Base-by-base conservation (phyloP, 495 filamentous ascomycete species). In the Thermothielavioides terrestris region DNA sequence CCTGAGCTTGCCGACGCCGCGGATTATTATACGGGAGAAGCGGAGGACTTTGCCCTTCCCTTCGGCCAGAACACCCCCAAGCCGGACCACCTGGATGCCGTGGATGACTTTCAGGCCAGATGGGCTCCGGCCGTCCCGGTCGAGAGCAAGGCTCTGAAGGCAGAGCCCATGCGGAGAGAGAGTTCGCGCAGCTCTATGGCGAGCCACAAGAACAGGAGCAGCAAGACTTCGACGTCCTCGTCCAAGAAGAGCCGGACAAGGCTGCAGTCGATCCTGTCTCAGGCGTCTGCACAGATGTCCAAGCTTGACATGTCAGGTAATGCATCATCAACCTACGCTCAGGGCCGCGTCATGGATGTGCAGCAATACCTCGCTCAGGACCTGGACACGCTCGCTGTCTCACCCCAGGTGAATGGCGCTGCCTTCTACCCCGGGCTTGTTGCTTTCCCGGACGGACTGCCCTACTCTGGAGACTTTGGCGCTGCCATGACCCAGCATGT, bases 241-340 rank as follows among this genome's bases (percentile, higher is more conserved):
- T 54, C 61, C 18, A 68, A 70, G 55, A 73, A 72, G 64, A 65
- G 56, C 47, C 68, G 68, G 30, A 59, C 70, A 14, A 67, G 69
- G 57, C 59, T 74, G 41, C 68, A 64, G 44, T 71, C 68, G 40
- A 65, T 66, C 47, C 65, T 72, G 50, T 64, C 70, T 32, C 68
- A 69, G 43, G 58, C 65, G n/a, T 56, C 62, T 56, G 63, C 66
- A 42, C 67, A 70, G 57, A 63, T 75, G 65, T 69, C 73, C 32
- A 69, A 68, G 59, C 69, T 66, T 66, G 72, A 73, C 60, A 65
- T 75, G 58, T 60, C 70, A 68, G 71, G 71, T 67, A 74, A 71
- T 59, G 61, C 63, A 23, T 55, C 56, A 21, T 52, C 57, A 32
- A 55, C 56, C 50, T 67, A 61, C 54, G 60, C 30, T 22, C 49